Base-by-base conservation (phyloP, 2,329 filamentous ascomycete species). In the Colletotrichum sp. region DNA sequence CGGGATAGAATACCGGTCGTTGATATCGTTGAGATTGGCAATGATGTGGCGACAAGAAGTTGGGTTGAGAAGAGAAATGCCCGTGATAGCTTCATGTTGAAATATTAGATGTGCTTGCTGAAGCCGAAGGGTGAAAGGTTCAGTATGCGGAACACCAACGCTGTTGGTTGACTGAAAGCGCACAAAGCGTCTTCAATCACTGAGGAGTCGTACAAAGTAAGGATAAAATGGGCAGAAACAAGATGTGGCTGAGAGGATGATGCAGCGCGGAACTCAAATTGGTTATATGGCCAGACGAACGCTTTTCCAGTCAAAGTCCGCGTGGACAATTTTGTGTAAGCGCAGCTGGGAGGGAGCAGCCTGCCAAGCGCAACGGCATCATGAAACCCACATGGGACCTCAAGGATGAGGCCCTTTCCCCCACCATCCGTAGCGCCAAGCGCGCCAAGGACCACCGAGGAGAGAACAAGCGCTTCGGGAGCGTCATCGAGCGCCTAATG, bases 351-450 rank as follows among this genome's bases (percentile, higher is more conserved):
- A 39, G n/a, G 57, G 24, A 36, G 7, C 24, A 13, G 57, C 13
- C 22, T 12, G 73, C 70, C 73, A 73, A 73, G 73, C 5, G 9
- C 10, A 48, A 36, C 64, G 44, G 63, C 44, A 68, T 68, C 73
- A 75, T 75, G 73, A 73, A 75, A 75, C 73, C 73, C 63, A 68
- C 32, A 68, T 59, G 64, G 68, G 70, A 75, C 73, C 57, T 60
- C 73, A 36, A 52, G 70, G 73, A 75, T 64, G 55, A 67, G 6
- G n/a, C n/a, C 36, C 15, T 57, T 34, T 67, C 72, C 30, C 57
- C 32, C 57, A 64, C 55, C 55, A 64, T 57, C 57, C 70, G 70
- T 24, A 10, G 63, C n/a, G 73, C 70, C 64, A 75, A 75, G 73
- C n/a, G 71, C 70, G 73, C 73, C 73, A 73, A 73, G 70, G 15